Conservation (phyloP, 2,329 filamentous ascomycete genomes). For the Penicillium rolfsii region DNA sequence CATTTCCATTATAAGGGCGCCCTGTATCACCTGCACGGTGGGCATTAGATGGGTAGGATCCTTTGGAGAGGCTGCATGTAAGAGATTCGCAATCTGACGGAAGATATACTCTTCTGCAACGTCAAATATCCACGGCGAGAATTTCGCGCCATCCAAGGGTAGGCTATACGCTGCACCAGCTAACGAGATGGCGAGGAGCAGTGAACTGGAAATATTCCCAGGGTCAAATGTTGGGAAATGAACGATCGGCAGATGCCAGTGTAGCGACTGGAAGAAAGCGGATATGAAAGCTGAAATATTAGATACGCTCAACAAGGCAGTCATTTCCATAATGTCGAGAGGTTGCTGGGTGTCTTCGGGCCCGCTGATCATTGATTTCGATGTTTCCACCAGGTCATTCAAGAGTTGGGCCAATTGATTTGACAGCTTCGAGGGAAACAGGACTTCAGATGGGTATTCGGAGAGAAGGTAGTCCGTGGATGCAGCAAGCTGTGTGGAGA, state of each 20-base stretch:
- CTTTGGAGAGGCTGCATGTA: slow-evolving; percentile 17
- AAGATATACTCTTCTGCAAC: slow-evolving; percentile 39
- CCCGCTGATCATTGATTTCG: slow-evolving; percentile 30
- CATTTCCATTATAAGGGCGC: slow-evolving; percentile 38
- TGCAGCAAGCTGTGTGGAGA: slow-evolving; percentile 18
- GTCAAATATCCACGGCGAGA: slow-evolving; percentile 31
- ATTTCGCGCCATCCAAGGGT: slow-evolving; percentile 21
- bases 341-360: not conserved
- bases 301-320: slow-evolving; percentile 28
- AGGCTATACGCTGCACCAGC: slow-evolving; percentile 34
- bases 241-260: slow-evolving; percentile 38
- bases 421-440: slow-evolving; percentile 29
- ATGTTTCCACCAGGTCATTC: slow-evolving; percentile 35
- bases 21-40: slow-evolving; percentile 33
- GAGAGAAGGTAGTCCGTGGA: slow-evolving; percentile 22
- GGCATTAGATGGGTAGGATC: slow-evolving; percentile 14
- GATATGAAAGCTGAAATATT: slow-evolving; percentile 36
- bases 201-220: slow-evolving; percentile 28
- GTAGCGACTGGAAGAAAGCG: slow-evolving; percentile 37
- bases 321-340: slow-evolving; percentile 26
- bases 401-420: slow-evolving; percentile 32
- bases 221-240: slow-evolving; percentile 39
- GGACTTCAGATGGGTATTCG: slow-evolving; percentile 21
- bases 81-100: slow-evolving; percentile 29
- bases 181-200: slow-evolving; percentile 35